Percentiles rank a stretch among this genome's conserved stretches.
Conservation (phyloP, 331 rosid genomes). For the Saraca asoca region DNA sequence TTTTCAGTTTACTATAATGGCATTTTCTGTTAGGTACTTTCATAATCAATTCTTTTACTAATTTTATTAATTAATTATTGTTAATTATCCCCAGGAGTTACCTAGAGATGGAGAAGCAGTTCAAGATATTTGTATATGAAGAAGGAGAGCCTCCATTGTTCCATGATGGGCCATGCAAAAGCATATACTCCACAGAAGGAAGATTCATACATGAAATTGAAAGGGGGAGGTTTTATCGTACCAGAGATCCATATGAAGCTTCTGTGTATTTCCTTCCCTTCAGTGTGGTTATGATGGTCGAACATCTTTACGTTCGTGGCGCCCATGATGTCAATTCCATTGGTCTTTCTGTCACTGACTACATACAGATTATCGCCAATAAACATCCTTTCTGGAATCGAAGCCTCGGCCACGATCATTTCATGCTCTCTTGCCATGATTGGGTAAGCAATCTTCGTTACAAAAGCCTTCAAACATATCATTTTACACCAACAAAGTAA, state of each 20-base stretch:
- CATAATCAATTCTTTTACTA: neutral
- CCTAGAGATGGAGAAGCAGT: slow-evolving; percentile 59
- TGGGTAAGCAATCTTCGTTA: slow-evolving; percentile 40
- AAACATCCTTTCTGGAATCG: slow-evolving; percentile 61
- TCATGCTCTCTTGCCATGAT: slow-evolving; percentile 70
- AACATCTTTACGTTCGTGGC: slow-evolving; percentile 30
- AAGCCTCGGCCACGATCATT: slow-evolving; percentile 54
- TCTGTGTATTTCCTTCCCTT: slow-evolving; percentile 43
- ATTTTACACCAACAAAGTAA: too few relatives aligned
- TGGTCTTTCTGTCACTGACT: slow-evolving; percentile 39
- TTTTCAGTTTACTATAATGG: neutral
- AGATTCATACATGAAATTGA: slow-evolving; percentile 41
- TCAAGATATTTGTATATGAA: slow-evolving; percentile 59
- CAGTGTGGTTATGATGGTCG: slow-evolving; percentile 56
- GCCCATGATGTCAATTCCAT: slow-evolving; percentile 16
- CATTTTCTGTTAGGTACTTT: neutral
- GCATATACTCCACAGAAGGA: slow-evolving; percentile 48
- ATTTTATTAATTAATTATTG: neutral
- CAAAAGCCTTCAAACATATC: too few relatives aligned
- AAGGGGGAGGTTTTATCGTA: slow-evolving; percentile 37
- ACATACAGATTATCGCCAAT: slow-evolving; percentile 36
- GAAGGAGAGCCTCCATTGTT: slow-evolving; percentile 60
- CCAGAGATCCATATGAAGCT: slow-evolving; percentile 44
- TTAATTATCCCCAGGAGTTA: slow-evolving; percentile 46
- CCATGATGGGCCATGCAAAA: slow-evolving; percentile 48